Conservation (phyloP, 352 stramenopile genomes). For the Globisporangium perplexum region DNA sequence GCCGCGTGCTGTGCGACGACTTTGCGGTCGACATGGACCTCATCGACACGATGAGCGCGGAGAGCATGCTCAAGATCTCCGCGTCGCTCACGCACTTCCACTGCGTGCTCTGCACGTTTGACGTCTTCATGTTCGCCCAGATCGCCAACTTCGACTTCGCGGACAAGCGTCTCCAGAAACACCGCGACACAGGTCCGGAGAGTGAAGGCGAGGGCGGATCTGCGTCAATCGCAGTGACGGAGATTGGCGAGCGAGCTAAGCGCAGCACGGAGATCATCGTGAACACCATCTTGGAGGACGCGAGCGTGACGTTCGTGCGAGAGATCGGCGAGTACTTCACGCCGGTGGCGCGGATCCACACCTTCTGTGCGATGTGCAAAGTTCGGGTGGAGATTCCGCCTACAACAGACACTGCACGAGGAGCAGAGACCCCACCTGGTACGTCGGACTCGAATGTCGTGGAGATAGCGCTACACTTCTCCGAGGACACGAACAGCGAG, state of each 20-base stretch:
- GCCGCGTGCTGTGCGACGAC: slow-evolving; percentile 63
- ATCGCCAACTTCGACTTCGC: slow-evolving; percentile 10
- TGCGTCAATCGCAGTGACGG: not conserved
- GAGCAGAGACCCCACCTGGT: too few species aligned
- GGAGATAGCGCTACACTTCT: slow-evolving; percentile 43
- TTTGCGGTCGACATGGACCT: slow-evolving; percentile 68
- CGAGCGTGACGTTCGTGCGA: slow-evolving; percentile 61
- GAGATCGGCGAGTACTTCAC: slow-evolving; percentile 75
- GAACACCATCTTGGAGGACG: slow-evolving; percentile 57
- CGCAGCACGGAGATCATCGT: slow-evolving; percentile 23
- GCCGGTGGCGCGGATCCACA: slow-evolving; percentile 56
- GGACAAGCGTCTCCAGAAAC: slow-evolving; percentile 2
- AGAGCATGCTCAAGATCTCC: slow-evolving; percentile 42
- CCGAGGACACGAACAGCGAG: slow-evolving; percentile 40
- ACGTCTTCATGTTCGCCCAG: slow-evolving; percentile 36
- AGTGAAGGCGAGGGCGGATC: not conserved
- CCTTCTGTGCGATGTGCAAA: slow-evolving; percentile 63
- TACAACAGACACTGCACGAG: not conserved
- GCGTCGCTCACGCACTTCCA: slow-evolving; percentile 67
- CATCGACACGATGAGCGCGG: slow-evolving; percentile 34
- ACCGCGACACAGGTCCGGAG: not conserved
- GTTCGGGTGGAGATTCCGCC: slow-evolving; percentile 31
- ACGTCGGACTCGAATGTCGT: not conserved
- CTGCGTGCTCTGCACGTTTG: slow-evolving; percentile 53
- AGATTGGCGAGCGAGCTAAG: not conserved